phyloP scores from a whole-genome alignment of 441 rosid species.

The Gossypium trilobum region DNA sequence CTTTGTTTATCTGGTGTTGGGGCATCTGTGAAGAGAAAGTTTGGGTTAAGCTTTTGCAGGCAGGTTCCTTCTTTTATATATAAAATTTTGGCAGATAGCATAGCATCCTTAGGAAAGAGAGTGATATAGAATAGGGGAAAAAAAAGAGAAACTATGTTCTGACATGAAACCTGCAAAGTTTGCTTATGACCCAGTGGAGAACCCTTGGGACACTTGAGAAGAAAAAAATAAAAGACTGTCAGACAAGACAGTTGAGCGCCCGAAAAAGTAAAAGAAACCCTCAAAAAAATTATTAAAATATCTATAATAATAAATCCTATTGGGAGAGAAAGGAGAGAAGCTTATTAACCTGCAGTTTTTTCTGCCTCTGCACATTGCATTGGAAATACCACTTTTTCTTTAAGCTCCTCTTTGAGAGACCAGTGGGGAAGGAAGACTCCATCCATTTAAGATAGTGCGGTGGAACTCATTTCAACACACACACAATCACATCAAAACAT shows the following conservation, averaged over 20 bases:
- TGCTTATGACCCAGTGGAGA: constrained; percentile 37
- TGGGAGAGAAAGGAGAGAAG: constrained; percentile 4
- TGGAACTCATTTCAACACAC: neutral
- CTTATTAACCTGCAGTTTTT: constrained; percentile 30
- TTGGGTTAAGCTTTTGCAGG: constrained; percentile 17
- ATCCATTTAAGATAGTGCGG: neutral
- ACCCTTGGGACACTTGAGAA: constrained; percentile 38
- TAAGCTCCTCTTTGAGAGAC: neutral
- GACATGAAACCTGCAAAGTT: constrained; percentile 52
- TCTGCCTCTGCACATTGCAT: constrained; percentile 22
- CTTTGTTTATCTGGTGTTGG: neutral
- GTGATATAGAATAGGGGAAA: too few relatives aligned
- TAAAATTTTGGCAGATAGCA: constrained; percentile 21
- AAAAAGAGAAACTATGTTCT: constrained; percentile 19
- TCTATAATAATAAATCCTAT: neutral
- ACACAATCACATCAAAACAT: neutral
- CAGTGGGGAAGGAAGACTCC: neutral
- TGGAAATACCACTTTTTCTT: constrained; percentile 25
- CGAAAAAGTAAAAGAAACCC: constrained; percentile 14
- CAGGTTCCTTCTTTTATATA: constrained; percentile 21
- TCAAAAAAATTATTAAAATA: neutral
- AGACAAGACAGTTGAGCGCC: constrained; percentile 60
- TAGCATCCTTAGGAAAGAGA: too few relatives aligned
- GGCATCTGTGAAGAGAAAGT: constrained; percentile 23
- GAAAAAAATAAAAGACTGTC: constrained; percentile 30